These are phyloP conservation scores for Termitomyces sp. DNA, from an alignment of 768 basidiomycete genomes.

Conservation along the genomic window DNA sequence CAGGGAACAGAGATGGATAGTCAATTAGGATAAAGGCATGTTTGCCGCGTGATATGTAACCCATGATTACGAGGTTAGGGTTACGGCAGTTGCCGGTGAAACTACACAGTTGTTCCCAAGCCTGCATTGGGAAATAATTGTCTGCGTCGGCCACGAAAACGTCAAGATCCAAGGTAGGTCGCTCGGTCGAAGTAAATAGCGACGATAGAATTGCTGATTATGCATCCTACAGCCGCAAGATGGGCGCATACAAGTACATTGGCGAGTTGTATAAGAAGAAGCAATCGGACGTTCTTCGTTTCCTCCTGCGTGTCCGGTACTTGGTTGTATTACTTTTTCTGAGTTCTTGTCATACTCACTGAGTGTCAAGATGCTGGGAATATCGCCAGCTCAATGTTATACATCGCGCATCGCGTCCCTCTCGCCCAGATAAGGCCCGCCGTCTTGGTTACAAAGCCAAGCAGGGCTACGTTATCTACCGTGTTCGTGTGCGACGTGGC, in stretches of 20 bases:
- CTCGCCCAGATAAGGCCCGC: conserved; percentile 98
- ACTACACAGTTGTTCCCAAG: conserved; percentile 37
- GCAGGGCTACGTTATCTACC: conserved; percentile 98
- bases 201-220: background rate
- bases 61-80: conserved; percentile 4
- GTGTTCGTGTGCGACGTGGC: conserved; percentile 94
- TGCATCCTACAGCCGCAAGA: conserved; percentile 45
- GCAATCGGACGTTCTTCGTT: conserved; percentile 95
- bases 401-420: conserved; percentile 96
- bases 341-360: background rate
- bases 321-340: conserved; percentile 23
- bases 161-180: conserved; percentile 37
- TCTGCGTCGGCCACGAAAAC: conserved; percentile 31
- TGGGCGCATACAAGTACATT: conserved; percentile 96
- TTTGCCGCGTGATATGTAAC: no score
- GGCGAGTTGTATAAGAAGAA: conserved; percentile 98
- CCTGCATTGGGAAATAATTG: conserved; percentile 22
- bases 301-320: conserved; percentile 94
- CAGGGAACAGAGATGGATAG: no score
- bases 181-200: background rate
- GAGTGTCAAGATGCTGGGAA: conserved; percentile 81
- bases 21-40: no score
- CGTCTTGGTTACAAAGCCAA: conserved; percentile 99
- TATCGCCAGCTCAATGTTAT: conserved; percentile 98
- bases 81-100: conserved; percentile 32